Percentiles rank a stretch among this genome's conserved stretches.
phyloP scores from a whole-genome alignment of 352 stramenopile genomes.

The Peronospora farinosa region DNA sequence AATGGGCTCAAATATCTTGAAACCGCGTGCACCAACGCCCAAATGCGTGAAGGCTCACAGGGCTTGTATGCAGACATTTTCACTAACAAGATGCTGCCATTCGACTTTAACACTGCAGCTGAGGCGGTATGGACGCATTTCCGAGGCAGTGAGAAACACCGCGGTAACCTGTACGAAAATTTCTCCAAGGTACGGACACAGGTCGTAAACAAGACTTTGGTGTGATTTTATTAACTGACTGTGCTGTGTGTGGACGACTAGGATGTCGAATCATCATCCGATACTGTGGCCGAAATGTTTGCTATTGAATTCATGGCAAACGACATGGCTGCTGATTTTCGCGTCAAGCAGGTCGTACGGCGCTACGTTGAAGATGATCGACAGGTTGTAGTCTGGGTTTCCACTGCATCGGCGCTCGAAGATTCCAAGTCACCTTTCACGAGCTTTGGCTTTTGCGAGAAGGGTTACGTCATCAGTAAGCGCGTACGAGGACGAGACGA shows the following conservation, averaged over 20 bases:
- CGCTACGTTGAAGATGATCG: slow-evolving; percentile 31
- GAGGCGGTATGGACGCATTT: slow-evolving; percentile 43
- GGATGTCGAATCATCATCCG: slow-evolving; percentile 31
- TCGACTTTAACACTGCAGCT: slow-evolving; percentile 34
- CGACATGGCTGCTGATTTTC: slow-evolving; percentile 30
- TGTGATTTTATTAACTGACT: slow-evolving; percentile 2
- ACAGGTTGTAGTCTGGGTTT: slow-evolving; percentile 39
- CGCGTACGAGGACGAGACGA: slow-evolving; percentile 19
- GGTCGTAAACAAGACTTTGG: not conserved
- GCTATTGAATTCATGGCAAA: slow-evolving; percentile 33
- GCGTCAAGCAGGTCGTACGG: slow-evolving; percentile 31
- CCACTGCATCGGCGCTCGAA: slow-evolving; percentile 29
- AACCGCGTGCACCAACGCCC: slow-evolving; percentile 28
- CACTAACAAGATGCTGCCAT: slow-evolving; percentile 43
- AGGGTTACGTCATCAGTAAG: slow-evolving; percentile 40
- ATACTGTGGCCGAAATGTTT: slow-evolving; percentile 35
- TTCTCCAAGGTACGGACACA: slow-evolving; percentile 28
- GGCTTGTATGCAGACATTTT: slow-evolving; percentile 40
- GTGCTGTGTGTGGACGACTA: slow-evolving; percentile 5
- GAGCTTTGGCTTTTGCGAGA: slow-evolving; percentile 34
- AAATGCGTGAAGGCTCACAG: slow-evolving; percentile 32
- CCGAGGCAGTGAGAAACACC: slow-evolving; percentile 37
- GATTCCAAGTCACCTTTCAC: slow-evolving; percentile 32
- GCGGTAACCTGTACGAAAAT: slow-evolving; percentile 38
- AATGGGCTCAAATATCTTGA: slow-evolving; percentile 37